phyloP scores from a whole-genome alignment of 805 yeast species.

The Jamesozyma hellenica region DNA sequence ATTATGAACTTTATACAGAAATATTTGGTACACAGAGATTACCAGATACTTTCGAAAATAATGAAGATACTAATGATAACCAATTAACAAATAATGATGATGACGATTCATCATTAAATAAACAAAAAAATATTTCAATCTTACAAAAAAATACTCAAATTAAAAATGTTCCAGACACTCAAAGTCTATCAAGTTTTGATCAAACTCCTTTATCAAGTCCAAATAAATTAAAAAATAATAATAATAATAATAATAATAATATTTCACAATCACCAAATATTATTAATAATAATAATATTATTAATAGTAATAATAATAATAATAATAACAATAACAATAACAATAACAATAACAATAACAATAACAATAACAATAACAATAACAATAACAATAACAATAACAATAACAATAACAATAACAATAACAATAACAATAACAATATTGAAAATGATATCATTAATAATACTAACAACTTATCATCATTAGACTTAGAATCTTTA shows the following conservation, averaged over 20 bases:
- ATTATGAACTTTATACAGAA: slow-evolving; percentile 15
- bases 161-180: slow-evolving; percentile 24
- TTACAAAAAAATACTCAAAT: too few species aligned
- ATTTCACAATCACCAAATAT: too few species aligned
- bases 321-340: neutral
- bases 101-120: neutral
- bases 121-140: too few species aligned
- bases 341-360: too few species aligned
- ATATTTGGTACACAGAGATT: slow-evolving; percentile 23
- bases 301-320: neutral
- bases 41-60: slow-evolving; percentile 9
- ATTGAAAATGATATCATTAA: too few species aligned
- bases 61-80: neutral
- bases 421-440: too few species aligned
- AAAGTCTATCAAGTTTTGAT: slow-evolving; percentile 22
- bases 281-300: too few species aligned
- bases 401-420: neutral
- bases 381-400: neutral
- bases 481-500: too few species aligned
- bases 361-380: slow-evolving; percentile 4
- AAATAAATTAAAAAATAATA: slow-evolving; percentile 5
- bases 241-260: too few species aligned
- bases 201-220: slow-evolving; percentile 19
- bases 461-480: too few species aligned
- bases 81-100: slow-evolving; percentile 14